Base-by-base conservation (phyloP, 345 rosid species). In the Syzygium aqueum region DNA sequence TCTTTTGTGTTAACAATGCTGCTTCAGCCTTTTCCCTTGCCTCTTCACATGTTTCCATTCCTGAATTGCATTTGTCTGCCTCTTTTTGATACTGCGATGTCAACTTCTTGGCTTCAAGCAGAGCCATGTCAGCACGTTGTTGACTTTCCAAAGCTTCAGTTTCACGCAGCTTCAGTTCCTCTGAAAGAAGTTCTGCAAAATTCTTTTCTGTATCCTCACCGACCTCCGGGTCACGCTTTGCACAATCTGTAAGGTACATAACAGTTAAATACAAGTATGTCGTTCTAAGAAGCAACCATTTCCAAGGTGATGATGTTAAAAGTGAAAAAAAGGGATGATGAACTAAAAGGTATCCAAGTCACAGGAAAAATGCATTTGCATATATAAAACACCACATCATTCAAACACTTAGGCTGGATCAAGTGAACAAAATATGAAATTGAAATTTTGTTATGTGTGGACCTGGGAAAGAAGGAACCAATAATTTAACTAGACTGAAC, bases 1-100 rank as follows among this genome's bases (percentile, higher is more conserved):
- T 97, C 98, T 91, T 96, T 89, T 96, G 99, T 49, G 93, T 93
- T 28, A 80, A 93, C 87, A 95, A 90, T 52, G 96, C 92, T 27
- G 91, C 93, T 88, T 95, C 99, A 0, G 99, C 91, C 87, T 94
- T 97, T 89, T 97, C 99, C 91, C 99, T 91, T 13, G 99, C 97
- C 91, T 93, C 99, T 91, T 97, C 99, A 87, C 99, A 96, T 7
- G 99, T 96, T 92, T 95, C 99, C 99, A 97, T 96, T 65, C 99
- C 99, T 0, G 99, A 95, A 90, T 94, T 97, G 90, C 99, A 96
- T 88, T 96, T 97, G 92, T 97, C 99, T 28, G 99, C 99, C 91
- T 97, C 99, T 89, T 97, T 96, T 85, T 96, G 99, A 90, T 95
- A 97, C 88, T 95, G 97, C 5, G 99, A 97, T 25, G 97, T 89